Evolutionary conservation across 2,329 filamentous ascomycete genomes (phyloP), one percentile per base, ranked within the genome.

Genomic region (Thermoascus crustaceus): DNA sequence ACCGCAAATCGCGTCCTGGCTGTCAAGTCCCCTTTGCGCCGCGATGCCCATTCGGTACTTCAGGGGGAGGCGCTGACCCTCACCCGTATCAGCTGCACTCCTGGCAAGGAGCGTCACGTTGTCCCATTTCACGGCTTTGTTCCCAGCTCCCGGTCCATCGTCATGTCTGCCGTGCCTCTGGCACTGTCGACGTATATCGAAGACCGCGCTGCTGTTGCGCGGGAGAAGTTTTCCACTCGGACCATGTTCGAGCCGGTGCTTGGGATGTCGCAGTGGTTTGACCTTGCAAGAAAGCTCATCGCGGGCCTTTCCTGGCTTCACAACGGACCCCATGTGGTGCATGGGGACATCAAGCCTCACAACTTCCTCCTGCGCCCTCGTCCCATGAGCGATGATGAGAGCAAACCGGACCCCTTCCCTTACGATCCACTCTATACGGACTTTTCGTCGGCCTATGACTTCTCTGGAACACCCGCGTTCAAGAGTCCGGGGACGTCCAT

Each of bases 171-270:
- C n/a, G 43, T 69, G 2, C 65, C 66, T 0, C 52, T 64, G 4
- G 54, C 59, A 1, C 52, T 71, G 1, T 58, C 64, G 18, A 53
- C 50, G 3, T 65, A 66, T 30, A 63, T 68, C 32, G 54, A 57
- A 47, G 53, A 50, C 30, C 49, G 56, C 40, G 57, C 57, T 21
- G 48, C 37, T 11, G 27, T 44, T 1, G 50, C 50, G 11, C 49
- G 45, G n/a, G 40, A 53, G 11, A 49, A 52, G 3, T 51, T 57
- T 5, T 59, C 60, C 22, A 68, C 62, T 1, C 42, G 46, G 18
- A 68, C 61, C 14, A 67, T 69, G 61, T 61, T 61, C 35, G 59
- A 68, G 14, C 67, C 67, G 4, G 55, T 70, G 9, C 48, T 63
- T 26, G 63, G 66, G 4, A 54, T 54, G 26, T 33, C 45, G 2